Percentiles rank a stretch among this genome's conserved stretches.
Evolutionary conservation across 1,139 yeast genomes (phyloP).

Genomic region (Pichiaceae sp.): DNA sequence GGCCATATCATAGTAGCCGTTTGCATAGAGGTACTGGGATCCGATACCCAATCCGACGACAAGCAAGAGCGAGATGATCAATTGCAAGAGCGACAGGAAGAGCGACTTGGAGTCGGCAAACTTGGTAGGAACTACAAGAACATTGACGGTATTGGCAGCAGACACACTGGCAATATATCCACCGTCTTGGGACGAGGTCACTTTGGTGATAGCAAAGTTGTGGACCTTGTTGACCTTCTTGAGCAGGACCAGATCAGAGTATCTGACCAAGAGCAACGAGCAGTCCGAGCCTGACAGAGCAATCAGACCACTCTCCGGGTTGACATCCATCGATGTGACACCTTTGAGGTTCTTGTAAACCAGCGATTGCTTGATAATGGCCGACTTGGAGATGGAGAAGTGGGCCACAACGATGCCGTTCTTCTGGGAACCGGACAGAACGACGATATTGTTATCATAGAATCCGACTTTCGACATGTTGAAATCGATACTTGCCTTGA

Average conservation of each 20-base stretch:
- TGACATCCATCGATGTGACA: slow-evolving; percentile 60
- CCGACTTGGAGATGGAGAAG: slow-evolving; percentile 35
- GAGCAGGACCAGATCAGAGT: slow-evolving; percentile 41
- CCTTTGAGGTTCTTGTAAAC: slow-evolving; percentile 52
- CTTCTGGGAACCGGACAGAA: slow-evolving; percentile 49
- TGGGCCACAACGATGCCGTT: slow-evolving; percentile 35
- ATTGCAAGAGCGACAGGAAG: slow-evolving; percentile 35
- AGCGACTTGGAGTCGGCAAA: slow-evolving; percentile 38
- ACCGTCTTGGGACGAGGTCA: slow-evolving; percentile 65
- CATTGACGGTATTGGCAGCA: slow-evolving; percentile 69
- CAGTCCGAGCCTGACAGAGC: slow-evolving; percentile 75
- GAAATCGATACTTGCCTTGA: slow-evolving; percentile 24
- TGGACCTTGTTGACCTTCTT: slow-evolving; percentile 57
- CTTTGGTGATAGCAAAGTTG: slow-evolving; percentile 70
- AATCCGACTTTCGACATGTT: slow-evolving; percentile 54
- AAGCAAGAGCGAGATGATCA: slow-evolving; percentile 37
- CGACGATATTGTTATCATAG: slow-evolving; percentile 40
- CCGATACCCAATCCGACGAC: slow-evolving; percentile 31
- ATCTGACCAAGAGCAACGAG: slow-evolving; percentile 49
- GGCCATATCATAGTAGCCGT: slow-evolving; percentile 25
- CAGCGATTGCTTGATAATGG: slow-evolving; percentile 33
- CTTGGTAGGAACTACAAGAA: slow-evolving; percentile 51
- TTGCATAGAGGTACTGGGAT: slow-evolving; percentile 30
- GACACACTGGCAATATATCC: slow-evolving; percentile 66
- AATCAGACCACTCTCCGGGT: slow-evolving; percentile 35